Evolutionary conservation across 192 early-diverging fungal genomes (phyloP).

Genomic region (Gonapodya sp.): DNA sequence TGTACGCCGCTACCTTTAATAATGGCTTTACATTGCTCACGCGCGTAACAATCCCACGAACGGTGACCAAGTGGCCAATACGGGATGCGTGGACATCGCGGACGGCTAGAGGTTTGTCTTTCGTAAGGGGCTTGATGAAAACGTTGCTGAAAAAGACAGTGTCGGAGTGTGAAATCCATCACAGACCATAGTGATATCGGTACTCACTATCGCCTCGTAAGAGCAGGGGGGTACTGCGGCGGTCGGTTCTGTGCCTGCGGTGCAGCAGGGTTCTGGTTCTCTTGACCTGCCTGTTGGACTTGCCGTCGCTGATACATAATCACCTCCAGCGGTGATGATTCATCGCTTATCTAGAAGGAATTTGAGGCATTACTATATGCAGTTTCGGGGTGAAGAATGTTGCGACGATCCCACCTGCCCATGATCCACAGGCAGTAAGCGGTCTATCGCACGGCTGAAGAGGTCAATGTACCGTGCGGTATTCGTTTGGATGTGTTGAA

Average conservation of each 20-base stretch:
- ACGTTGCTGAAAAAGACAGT: conserved; percentile 42
- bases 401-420: conserved; percentile 17
- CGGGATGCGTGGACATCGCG: conserved; percentile 71
- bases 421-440: conserved; percentile 32
- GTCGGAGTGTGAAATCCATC: background rate
- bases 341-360: conserved; percentile 41
- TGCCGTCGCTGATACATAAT: conserved; percentile 75
- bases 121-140: conserved; percentile 65
- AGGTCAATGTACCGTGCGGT: conserved; percentile 77
- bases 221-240: conserved; percentile 58
- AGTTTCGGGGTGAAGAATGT: background rate
- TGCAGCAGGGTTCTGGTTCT: conserved; percentile 24
- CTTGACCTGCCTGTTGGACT: conserved; percentile 32
- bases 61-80: conserved; percentile 76
- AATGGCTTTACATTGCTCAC: conserved; percentile 90
- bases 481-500: conserved; percentile 64
- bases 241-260: conserved; percentile 11
- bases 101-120: conserved; percentile 59
- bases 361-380: conserved; percentile 9
- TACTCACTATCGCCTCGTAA: conserved; percentile 80
- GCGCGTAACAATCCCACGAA: conserved; percentile 88
- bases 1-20: conserved; percentile 74
- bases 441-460: conserved; percentile 66
- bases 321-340: conserved; percentile 78
- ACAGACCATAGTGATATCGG: background rate